Evolutionary conservation across 2,329 filamentous ascomycete genomes (phyloP).

Genomic region (Epichloe coenophiala): DNA sequence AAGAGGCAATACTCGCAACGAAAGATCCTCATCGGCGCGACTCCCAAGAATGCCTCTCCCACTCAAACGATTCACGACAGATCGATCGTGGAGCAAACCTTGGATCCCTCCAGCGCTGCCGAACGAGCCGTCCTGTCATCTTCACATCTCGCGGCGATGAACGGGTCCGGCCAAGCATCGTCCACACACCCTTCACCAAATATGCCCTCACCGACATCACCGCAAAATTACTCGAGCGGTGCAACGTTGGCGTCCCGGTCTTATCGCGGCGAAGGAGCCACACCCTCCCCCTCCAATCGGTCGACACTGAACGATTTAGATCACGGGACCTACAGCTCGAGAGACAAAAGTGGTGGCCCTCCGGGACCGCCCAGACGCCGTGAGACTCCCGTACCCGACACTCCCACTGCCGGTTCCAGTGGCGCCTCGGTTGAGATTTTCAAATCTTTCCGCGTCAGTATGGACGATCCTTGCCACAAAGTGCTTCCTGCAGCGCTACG

Average conservation of each 20-base stretch:
- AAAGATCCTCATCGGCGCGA: conserved; percentile 56
- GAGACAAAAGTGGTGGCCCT: conserved; percentile 15
- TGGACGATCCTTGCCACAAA: conserved; percentile 96
- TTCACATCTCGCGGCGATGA: conserved; percentile 57
- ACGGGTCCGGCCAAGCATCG: conserved; percentile 45
- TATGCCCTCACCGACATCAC: conserved; percentile 57
- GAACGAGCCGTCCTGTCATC: conserved; percentile 54
- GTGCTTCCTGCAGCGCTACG: conserved; percentile 90
- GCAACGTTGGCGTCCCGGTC: conserved; percentile 49
- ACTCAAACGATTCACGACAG: conserved; percentile 59
- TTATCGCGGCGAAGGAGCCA: conserved; percentile 43
- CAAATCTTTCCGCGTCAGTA: conserved; percentile 95
- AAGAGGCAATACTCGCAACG: conserved; percentile 65
- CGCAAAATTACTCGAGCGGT: conserved; percentile 38
- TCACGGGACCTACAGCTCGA: conserved; percentile 15
- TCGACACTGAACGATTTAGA: conserved; percentile 42
- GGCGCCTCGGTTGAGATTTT: conserved; percentile 78
- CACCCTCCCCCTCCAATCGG: conserved; percentile 38
- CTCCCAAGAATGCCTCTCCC: conserved; percentile 64
- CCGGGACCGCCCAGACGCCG: conserved; percentile 38
- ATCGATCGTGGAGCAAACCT: conserved; percentile 45
- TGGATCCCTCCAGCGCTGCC: conserved; percentile 57
- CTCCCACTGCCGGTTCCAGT: conserved; percentile 42
- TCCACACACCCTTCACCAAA: conserved; percentile 47
- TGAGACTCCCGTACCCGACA: conserved; percentile 50